phyloP scores from a whole-genome alignment of 1,284 basidiomycete species.

The Vanrija sp. region DNA sequence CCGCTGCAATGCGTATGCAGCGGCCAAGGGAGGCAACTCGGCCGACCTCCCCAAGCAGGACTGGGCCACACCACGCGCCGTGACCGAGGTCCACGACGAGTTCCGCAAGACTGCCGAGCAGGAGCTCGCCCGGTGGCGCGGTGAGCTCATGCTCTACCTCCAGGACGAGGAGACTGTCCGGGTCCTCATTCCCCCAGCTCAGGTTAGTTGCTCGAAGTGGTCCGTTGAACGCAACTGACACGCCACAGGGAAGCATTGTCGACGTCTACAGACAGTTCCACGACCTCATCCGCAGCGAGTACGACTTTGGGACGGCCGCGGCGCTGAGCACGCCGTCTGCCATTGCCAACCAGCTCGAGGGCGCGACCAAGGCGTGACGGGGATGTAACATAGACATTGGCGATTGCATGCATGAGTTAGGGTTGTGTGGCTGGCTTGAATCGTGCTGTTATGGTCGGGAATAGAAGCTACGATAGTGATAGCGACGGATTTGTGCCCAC shows the following conservation, averaged over 20 bases:
- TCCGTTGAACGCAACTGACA: neutral
- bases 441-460: no score
- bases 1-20: conserved; percentile 49
- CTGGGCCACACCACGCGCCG: conserved; percentile 50
- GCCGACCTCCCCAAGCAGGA: conserved; percentile 53
- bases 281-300: conserved; percentile 52
- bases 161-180: conserved; percentile 71
- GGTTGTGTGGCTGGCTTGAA: neutral
- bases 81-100: conserved; percentile 54
- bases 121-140: conserved; percentile 58
- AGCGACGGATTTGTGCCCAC: neutral
- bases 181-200: conserved; percentile 69
- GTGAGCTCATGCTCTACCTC: conserved; percentile 65
- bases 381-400: neutral
- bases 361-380: no score
- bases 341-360: conserved; percentile 22
- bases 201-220: conserved; percentile 44
- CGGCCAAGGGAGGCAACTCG: conserved; percentile 26
- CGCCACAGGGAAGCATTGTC: conserved; percentile 57
- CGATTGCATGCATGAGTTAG: neutral
- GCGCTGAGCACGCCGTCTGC: conserved; percentile 44
- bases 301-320: conserved; percentile 49
- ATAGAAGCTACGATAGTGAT: no score
- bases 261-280: conserved; percentile 69
- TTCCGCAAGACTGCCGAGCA: conserved; percentile 54